Evolutionary conservation across 768 basidiomycete genomes (phyloP).

Genomic region (Obba rivulosa): DNA sequence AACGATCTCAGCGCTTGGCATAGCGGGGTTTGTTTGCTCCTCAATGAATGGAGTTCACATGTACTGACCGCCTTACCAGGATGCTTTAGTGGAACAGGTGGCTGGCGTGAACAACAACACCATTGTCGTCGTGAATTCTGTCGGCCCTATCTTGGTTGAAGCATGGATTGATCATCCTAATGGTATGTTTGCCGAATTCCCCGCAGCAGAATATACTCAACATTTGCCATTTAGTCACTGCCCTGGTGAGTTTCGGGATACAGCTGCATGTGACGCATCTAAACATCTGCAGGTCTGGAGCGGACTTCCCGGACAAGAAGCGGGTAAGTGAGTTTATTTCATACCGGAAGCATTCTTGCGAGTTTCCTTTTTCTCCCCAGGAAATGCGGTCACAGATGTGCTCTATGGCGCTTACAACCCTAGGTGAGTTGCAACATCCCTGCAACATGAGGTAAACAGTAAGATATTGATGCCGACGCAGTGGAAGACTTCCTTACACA

Average conservation of each 20-base stretch:
- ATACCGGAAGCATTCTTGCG: neutral
- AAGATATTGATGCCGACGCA: conserved; percentile 7
- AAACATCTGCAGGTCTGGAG: conserved; percentile 23
- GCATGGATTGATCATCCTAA: conserved; percentile 45
- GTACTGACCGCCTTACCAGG: conserved; percentile 7
- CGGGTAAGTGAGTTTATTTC: conserved; percentile 27
- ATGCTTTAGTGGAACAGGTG: conserved; percentile 36
- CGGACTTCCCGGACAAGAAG: conserved; percentile 43
- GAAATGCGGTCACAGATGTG: conserved; percentile 38
- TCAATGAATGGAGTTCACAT: neutral
- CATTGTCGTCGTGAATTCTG: conserved; percentile 62
- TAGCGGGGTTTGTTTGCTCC: conserved; percentile 14
- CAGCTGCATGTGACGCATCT: conserved; percentile 33
- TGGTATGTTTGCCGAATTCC: conserved; percentile 27
- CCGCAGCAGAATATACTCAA: neutral
- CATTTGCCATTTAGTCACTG: conserved; percentile 12
- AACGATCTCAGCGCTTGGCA: conserved; percentile 24
- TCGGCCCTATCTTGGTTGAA: conserved; percentile 48
- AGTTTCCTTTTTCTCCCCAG: neutral
- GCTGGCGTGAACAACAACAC: conserved; percentile 54
- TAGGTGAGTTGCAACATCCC: conserved; percentile 27
- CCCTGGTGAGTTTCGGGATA: conserved; percentile 5
- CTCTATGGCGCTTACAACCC: conserved; percentile 46
- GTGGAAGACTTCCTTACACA: conserved; percentile 45
- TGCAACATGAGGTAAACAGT: neutral